phyloP scores from a whole-genome alignment of 2,329 filamentous ascomycete species.

The Neurospora sp. region DNA sequence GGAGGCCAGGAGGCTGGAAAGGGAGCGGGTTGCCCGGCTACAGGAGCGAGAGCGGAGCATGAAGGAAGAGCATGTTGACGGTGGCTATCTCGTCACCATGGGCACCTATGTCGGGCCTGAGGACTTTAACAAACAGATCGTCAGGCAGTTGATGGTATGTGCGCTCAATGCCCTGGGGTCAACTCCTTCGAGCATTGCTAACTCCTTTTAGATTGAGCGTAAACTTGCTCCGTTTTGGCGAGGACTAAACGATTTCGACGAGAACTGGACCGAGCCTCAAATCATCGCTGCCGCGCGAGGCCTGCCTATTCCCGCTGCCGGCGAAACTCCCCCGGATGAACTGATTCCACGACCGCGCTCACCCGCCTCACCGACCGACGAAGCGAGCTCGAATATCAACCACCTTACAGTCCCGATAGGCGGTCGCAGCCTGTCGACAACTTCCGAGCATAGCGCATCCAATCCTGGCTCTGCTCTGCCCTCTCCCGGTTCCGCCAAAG shows the following conservation, averaged over 20 bases:
- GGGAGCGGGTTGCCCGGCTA: constrained; percentile 62
- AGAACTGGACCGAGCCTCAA: constrained; percentile 89
- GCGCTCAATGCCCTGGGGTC: constrained; percentile 3
- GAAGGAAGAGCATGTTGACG: constrained; percentile 85
- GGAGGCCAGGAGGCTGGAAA: constrained; percentile 76
- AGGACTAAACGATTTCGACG: constrained; percentile 79
- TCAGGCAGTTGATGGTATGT: constrained; percentile 79
- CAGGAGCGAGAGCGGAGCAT: constrained; percentile 88
- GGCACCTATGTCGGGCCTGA: constrained; percentile 88
- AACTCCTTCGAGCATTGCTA: constrained; percentile 5
- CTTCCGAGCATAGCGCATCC: constrained; percentile 60
- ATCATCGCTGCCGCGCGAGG: constrained; percentile 85
- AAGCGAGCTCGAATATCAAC: constrained; percentile 53
- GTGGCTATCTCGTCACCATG: constrained; percentile 87
- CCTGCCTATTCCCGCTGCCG: constrained; percentile 71
- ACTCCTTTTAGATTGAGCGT: constrained; percentile 65
- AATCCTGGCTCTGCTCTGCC: constrained; percentile 52
- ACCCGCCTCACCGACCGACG: constrained; percentile 35
- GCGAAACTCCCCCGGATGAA: constrained; percentile 68
- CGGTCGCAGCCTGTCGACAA: constrained; percentile 65
- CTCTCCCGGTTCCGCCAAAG: constrained; percentile 37
- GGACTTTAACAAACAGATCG: constrained; percentile 83
- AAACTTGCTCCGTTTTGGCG: constrained; percentile 92
- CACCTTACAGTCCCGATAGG: constrained; percentile 72
- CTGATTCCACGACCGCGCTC: constrained; percentile 39